Evolutionary conservation across 352 stramenopile species (phyloP).

Genomic region (Pythium diclinum): DNA sequence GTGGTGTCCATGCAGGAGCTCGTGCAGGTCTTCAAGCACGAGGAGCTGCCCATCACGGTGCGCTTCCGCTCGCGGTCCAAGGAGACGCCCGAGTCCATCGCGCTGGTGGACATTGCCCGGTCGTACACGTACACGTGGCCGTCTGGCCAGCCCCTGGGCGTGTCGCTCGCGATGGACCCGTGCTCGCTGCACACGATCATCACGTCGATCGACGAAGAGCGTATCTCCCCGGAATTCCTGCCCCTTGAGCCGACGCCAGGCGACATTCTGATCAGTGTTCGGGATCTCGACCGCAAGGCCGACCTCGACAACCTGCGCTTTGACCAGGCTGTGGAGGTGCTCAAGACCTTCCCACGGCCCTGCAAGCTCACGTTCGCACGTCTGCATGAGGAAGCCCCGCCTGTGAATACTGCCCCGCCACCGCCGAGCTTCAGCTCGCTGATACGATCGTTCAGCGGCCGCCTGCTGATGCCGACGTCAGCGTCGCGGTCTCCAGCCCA

Average conservation of each 20-base stretch:
- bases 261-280: constrained; percentile 61
- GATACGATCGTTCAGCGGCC: constrained; percentile 7
- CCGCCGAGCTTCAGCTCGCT: background rate
- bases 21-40: constrained; percentile 48
- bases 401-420: background rate
- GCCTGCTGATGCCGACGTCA: background rate
- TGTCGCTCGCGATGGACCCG: constrained; percentile 79
- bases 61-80: constrained; percentile 59
- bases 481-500: constrained; percentile 3
- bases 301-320: constrained; percentile 65
- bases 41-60: constrained; percentile 56
- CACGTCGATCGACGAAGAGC: constrained; percentile 53
- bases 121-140: constrained; percentile 63
- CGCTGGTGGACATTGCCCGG: constrained; percentile 36
- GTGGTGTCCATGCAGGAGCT: constrained; percentile 47
- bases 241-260: constrained; percentile 49
- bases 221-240: constrained; percentile 58
- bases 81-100: constrained; percentile 36
- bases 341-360: constrained; percentile 50
- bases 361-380: constrained; percentile 62
- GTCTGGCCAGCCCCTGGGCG: constrained; percentile 43
- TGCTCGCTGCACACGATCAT: constrained; percentile 69
- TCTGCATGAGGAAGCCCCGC: constrained; percentile 32
- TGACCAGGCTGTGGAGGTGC: constrained; percentile 53
- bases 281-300: constrained; percentile 23